Base-by-base conservation (phyloP, 257 asterid species). In the Marsdenia floribunda region DNA sequence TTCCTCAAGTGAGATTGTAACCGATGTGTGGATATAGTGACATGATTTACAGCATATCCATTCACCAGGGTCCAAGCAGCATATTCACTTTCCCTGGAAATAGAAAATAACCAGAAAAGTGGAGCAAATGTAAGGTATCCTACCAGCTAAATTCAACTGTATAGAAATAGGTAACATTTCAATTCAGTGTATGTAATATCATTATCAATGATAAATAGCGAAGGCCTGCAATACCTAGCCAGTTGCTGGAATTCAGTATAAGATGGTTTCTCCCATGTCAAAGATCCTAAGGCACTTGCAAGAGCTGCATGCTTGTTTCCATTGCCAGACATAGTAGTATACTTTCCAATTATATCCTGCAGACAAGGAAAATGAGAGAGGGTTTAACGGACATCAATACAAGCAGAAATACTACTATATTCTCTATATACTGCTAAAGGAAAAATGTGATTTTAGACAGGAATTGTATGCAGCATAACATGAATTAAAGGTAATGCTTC, bases 41-140 rank as follows among this genome's bases (percentile, higher is more conserved):
- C 93, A 70, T 95, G 98, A 80, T 95, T 95, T 73, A 90, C 42
- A 1, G 96, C 80, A 72, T 92, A 94, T 57, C 99, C 99, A 75
- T 94, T 92, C 35, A 94, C 97, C 69, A 94, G 91, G 69, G 97
- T 89, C 99, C 99, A 94, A 55, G 97, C 97, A 35, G 97, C 99
- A 84, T 92, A 92, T 79, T 94, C 97, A 77, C 97, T 94, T 84
- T 94, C 99, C 90, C 99, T 94, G 82, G 50, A 60, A n/a, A 79
- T 70, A 79, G 61, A 76, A 50, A 75, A 18, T 29, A 47, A 33
- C 57, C 44, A 63, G 44, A 63, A 7, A 14, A 33, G 3, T 64
- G 26, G n/a, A 13, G 8, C 15, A 14, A 29, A 38, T 12, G 42
- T 60, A 60, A 12, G 19, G 12, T 26, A 26, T 26, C 67, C 40